Evolutionary conservation across 257 asterid genomes (phyloP).

Genomic region (Solanum chilense): DNA sequence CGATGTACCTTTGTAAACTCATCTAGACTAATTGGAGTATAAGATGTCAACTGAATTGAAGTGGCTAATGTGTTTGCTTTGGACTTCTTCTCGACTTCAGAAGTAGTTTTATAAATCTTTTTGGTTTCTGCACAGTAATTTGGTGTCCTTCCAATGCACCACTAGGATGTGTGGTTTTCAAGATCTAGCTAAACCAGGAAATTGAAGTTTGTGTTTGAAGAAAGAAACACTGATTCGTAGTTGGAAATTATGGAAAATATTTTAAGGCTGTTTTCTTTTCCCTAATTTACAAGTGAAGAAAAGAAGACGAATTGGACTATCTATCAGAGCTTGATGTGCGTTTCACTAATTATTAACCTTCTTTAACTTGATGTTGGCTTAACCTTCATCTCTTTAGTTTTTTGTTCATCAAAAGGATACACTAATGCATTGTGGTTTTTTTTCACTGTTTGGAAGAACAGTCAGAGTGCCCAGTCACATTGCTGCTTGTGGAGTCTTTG

Average conservation of each 20-base stretch:
- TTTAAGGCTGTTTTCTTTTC: background rate
- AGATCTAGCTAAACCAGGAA: background rate
- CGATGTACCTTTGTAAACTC: background rate
- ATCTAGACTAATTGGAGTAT: background rate
- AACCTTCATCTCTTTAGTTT: background rate
- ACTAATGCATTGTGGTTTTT: background rate
- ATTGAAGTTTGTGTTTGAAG: background rate
- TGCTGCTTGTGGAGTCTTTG: background rate
- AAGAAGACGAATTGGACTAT: background rate
- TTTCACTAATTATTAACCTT: background rate
- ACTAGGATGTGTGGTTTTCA: background rate
- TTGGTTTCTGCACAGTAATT: background rate
- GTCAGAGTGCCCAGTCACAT: background rate
- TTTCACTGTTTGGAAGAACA: background rate
- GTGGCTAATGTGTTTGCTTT: background rate
- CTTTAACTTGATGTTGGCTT: background rate
- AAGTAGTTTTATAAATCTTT: background rate
- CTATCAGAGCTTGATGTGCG: background rate
- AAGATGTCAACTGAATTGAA: background rate
- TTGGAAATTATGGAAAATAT: background rate
- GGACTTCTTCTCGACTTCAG: background rate
- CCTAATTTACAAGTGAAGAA: background rate
- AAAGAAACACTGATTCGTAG: background rate
- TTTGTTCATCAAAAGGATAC: background rate
- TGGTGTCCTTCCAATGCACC: background rate